phyloP scores from a whole-genome alignment of 1,139 yeast genomes.

The Lipomyces yarrowii region DNA sequence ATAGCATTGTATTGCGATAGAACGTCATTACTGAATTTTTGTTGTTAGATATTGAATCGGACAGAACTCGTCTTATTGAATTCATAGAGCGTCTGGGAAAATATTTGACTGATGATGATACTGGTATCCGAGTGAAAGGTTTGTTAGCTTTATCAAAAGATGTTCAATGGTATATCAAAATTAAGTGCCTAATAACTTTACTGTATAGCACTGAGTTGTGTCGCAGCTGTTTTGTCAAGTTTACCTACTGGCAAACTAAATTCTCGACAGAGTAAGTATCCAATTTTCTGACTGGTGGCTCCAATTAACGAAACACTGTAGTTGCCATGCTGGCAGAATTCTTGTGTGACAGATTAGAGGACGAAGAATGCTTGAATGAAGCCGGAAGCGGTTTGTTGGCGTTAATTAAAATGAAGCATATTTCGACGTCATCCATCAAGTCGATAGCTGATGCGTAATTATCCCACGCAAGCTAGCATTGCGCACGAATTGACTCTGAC shows the following conservation, averaged over 20 bases:
- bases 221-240: conserved; percentile 54
- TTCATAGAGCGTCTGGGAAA: conserved; percentile 60
- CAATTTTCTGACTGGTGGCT: background rate
- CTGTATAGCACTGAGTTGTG: conserved; percentile 56
- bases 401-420: conserved; percentile 51
- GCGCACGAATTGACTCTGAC: conserved; percentile 22
- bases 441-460: conserved; percentile 39
- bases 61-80: conserved; percentile 51
- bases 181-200: background rate
- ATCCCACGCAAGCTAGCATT: background rate
- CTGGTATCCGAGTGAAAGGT: conserved; percentile 49
- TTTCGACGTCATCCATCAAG: conserved; percentile 35
- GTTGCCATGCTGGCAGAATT: conserved; percentile 63
- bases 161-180: background rate
- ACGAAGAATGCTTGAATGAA: conserved; percentile 56
- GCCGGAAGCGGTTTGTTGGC: conserved; percentile 60
- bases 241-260: conserved; percentile 49
- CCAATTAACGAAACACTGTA: background rate
- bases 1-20: background rate
- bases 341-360: conserved; percentile 66
- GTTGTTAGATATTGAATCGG: conserved; percentile 41
- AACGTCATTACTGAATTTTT: background rate
- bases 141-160: background rate
- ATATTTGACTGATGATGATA: conserved; percentile 69
- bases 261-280: conserved; percentile 57